These are phyloP conservation scores for Epichloe elymi DNA, from an alignment of 2,329 filamentous ascomycete species.

Conservation along the genomic window DNA sequence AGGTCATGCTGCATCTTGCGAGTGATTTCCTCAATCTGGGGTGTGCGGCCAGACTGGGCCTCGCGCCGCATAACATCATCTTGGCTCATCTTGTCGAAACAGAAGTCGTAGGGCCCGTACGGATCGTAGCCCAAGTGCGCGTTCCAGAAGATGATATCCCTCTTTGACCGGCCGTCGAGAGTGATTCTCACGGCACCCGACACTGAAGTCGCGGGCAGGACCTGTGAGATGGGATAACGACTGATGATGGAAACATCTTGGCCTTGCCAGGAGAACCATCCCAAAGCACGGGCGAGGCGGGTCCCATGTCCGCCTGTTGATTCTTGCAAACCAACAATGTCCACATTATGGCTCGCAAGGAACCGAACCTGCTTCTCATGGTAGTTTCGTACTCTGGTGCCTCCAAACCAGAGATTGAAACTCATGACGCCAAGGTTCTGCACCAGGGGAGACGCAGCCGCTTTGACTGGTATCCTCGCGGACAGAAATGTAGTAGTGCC, in stretches of 20 bases:
- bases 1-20: conserved; percentile 17
- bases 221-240: too few relatives aligned
- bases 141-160: too few relatives aligned
- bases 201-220: too few relatives aligned
- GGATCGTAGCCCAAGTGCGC: conserved; percentile 3
- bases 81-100: conserved; percentile 20
- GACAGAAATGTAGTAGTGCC: too few relatives aligned
- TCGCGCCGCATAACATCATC: conserved; percentile 20
- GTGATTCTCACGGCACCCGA: too few relatives aligned
- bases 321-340: conserved; percentile 27
- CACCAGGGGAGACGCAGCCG: too few relatives aligned
- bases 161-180: too few relatives aligned
- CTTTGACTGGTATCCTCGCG: too few relatives aligned
- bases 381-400: conserved; percentile 17
- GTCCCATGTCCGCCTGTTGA: conserved; percentile 15
- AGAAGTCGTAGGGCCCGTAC: conserved; percentile 29
- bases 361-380: conserved; percentile 25
- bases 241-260: conserved; percentile 10
- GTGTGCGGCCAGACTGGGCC: conserved; percentile 21
- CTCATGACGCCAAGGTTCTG: too few relatives aligned
- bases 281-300: conserved; percentile 22
- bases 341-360: conserved; percentile 16
- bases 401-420: too few relatives aligned
- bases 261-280: conserved; percentile 23
- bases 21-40: conserved; percentile 20